Evolutionary conservation across 2,329 filamentous ascomycete species (phyloP).

Genomic region (Botrytis fragariae): DNA sequence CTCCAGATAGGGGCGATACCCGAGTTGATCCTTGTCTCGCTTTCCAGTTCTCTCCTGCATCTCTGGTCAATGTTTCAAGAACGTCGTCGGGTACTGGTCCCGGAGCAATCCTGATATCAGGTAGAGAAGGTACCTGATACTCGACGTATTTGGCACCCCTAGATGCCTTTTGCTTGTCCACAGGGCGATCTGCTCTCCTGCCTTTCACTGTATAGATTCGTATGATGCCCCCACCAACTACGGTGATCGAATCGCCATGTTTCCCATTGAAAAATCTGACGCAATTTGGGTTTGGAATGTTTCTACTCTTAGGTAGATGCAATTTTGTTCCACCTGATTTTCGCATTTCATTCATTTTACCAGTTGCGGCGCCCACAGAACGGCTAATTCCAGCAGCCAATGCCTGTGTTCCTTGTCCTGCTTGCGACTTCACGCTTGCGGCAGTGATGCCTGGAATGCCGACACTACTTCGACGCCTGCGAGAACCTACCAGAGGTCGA

Average conservation of each 20-base stretch:
- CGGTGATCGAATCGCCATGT: constrained; percentile 60
- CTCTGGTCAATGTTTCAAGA: constrained; percentile 34
- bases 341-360: constrained; percentile 66
- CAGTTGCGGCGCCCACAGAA: constrained; percentile 68
- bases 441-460: constrained; percentile 35
- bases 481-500: constrained; percentile 35
- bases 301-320: constrained; percentile 58
- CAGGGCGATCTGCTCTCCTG: constrained; percentile 51
- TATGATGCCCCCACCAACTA: constrained; percentile 64
- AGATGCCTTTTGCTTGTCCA: constrained; percentile 55
- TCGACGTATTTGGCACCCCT: constrained; percentile 46
- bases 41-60: constrained; percentile 38
- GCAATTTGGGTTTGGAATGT: constrained; percentile 56
- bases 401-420: constrained; percentile 69
- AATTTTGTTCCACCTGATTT: constrained; percentile 75
- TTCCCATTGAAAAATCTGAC: constrained; percentile 64
- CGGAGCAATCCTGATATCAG: constrained; percentile 58
- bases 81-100: constrained; percentile 48
- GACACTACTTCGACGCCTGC: constrained; percentile 37
- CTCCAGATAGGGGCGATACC: constrained; percentile 42
- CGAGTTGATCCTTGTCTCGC: constrained; percentile 39
- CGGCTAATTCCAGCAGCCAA: constrained; percentile 72
- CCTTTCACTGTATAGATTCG: constrained; percentile 53
- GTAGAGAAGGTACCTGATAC: constrained; percentile 61
- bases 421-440: constrained; percentile 44